Percentiles rank a stretch among this genome's conserved stretches.
phyloP scores from a whole-genome alignment of 208 protist genomes.

The Vickermania ingenoplastis region DNA sequence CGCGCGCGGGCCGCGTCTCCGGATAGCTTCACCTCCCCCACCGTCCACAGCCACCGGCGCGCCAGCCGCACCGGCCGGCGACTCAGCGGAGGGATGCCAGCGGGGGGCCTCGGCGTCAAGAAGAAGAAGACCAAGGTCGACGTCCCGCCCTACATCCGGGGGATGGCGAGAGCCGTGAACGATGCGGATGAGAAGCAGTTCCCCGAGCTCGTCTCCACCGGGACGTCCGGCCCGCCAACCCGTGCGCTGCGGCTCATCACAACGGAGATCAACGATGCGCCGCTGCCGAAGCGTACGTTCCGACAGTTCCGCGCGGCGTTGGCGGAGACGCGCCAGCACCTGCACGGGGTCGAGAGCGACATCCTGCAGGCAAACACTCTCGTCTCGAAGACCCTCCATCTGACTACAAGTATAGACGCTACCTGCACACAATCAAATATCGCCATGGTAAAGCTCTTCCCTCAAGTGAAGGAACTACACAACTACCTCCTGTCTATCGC shows the following conservation, averaged over 20 bases:
- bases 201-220: constrained; percentile 18
- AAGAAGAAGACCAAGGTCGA: constrained; percentile 2
- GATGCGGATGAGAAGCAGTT: constrained; percentile 50
- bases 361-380: constrained; percentile 28
- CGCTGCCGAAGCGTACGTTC: constrained; percentile 40
- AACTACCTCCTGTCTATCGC: constrained; percentile 42
- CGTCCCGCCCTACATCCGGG: constrained; percentile 63
- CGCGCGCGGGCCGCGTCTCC: too few species aligned
- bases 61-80: too few species aligned
- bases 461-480: constrained; percentile 42
- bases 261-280: constrained; percentile 37
- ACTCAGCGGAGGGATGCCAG: too few species aligned
- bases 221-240: neutral
- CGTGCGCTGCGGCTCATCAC: neutral
- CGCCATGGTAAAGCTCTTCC: constrained; percentile 36
- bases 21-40: too few species aligned
- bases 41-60: too few species aligned
- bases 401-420: constrained; percentile 56
- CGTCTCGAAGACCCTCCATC: constrained; percentile 32
- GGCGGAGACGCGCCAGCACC: constrained; percentile 45
- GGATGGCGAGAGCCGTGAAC: constrained; percentile 42
- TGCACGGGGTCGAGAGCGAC: constrained; percentile 42
- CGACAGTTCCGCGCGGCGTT: constrained; percentile 50
- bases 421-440: constrained; percentile 43
- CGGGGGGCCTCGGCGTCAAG: too few species aligned